Base-by-base conservation (phyloP, 1,139 yeast species). In the Saccharomycopsis hybrid region DNA sequence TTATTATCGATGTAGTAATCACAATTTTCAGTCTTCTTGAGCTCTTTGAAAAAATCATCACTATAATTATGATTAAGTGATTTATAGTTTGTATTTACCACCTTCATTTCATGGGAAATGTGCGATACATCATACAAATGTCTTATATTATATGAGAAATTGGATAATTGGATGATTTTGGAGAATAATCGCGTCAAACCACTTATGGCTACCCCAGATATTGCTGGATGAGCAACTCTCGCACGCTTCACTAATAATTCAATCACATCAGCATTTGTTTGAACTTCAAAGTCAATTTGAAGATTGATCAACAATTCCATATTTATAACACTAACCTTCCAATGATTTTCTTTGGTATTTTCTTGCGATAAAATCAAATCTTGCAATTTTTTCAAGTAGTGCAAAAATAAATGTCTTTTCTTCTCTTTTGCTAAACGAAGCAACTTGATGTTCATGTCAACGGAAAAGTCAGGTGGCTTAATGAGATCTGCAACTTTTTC, bases 181-280 rank as follows among this genome's bases (percentile, higher is more conserved):
- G 74, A 76, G 36, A 83, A 63, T 18, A 85, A 60, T 38, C 77
- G 73, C 2, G 84, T 70, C 25, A 85, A 63, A 9, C 90, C 86
- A 53, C 78, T 80, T 52, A 84, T 68, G 9, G 87, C 83, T 43
- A 78, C 66, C 51, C 81, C 74, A 1, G 90, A 74, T 42, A 87
- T 70, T 2, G 76, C 69, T 0, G 97, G 97, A 63, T 89, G 96
- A 38, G 79, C 80, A 27, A 77, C 74, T n/a, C 77, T 66, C 0
- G 87, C 76, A 43, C 77, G 77, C 11, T 71, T 67, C 11, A 78
- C 70, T 44, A 89, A 69, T 5, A 76, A 61, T 32, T 65, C 65
- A 18, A 85, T 61, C 0, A 77, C 70, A 1, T 70, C 69, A 3
- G 68, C 61, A 43, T 71, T 71, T 1, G 77, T 65, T 1, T 72